A percentile compares a stretch with the other conserved stretches of the same genome.
These are phyloP conservation scores for Microsporum audouinii DNA, from an alignment of 2,329 filamentous ascomycete genomes.

Conservation along the genomic window DNA sequence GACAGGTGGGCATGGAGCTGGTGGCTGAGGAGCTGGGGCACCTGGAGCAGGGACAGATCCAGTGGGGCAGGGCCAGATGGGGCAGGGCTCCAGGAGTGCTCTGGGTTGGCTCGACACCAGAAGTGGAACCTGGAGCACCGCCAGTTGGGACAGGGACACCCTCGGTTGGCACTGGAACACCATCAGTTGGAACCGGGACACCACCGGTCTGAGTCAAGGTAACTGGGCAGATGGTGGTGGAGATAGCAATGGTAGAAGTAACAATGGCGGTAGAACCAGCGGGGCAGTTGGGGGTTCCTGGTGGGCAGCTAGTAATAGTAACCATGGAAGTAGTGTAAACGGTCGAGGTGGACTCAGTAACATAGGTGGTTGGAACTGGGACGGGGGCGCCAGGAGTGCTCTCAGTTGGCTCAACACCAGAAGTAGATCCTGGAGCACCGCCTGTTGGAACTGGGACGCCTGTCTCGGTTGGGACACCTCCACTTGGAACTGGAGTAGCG, in stretches of 20 bases:
- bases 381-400: not conserved
- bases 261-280: constrained; percentile 39
- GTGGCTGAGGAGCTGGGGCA: constrained; percentile 1
- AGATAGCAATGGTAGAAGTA: constrained; percentile 45
- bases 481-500: not conserved
- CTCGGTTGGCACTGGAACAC: not conserved
- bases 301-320: constrained; percentile 32
- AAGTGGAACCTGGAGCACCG: not conserved
- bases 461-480: not conserved
- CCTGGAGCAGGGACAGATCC: not conserved
- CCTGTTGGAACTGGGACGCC: not conserved
- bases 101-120: not conserved
- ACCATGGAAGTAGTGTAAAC: constrained; percentile 28
- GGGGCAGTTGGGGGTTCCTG: constrained; percentile 41
- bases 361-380: constrained; percentile 7
- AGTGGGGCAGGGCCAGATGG: not conserved
- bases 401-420: not conserved
- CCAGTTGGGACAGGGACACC: not conserved
- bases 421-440: not conserved
- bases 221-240: constrained; percentile 49
- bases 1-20: constrained; percentile 48
- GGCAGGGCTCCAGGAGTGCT: not conserved
- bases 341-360: constrained; percentile 26
- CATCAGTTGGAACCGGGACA: not conserved
- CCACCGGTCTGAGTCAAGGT: constrained; percentile 17